Evolutionary conservation across 2,329 filamentous ascomycete species (phyloP).

Genomic region (Mariannaea sp.): DNA sequence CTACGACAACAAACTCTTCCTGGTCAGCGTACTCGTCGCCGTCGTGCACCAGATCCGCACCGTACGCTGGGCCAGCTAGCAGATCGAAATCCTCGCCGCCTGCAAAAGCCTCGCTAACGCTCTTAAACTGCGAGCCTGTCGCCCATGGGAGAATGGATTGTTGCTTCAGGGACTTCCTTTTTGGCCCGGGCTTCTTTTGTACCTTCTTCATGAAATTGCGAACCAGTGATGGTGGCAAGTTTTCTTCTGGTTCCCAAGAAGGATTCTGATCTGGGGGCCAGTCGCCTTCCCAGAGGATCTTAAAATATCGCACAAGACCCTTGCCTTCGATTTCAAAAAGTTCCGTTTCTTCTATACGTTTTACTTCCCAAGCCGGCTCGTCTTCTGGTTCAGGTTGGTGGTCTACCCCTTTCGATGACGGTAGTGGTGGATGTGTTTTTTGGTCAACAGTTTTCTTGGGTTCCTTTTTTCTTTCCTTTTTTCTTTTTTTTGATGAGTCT

Average conservation of each 20-base stretch:
- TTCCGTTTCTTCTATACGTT: slow-evolving; percentile 50
- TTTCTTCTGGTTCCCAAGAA: slow-evolving; percentile 61
- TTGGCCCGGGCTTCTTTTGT: slow-evolving; percentile 23
- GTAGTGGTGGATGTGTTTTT: not conserved
- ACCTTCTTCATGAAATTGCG: slow-evolving; percentile 45
- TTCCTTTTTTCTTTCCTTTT: slow-evolving; percentile 9
- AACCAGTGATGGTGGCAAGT: slow-evolving; percentile 51
- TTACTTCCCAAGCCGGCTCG: slow-evolving; percentile 49
- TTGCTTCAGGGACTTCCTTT: slow-evolving; percentile 29
- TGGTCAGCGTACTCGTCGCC: slow-evolving; percentile 9
- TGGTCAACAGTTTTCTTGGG: slow-evolving; percentile 4
- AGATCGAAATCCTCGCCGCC: slow-evolving; percentile 22
- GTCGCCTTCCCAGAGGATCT: slow-evolving; percentile 60
- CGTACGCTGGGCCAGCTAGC: not conserved
- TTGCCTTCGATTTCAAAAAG: slow-evolving; percentile 45
- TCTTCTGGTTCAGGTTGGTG: slow-evolving; percentile 20
- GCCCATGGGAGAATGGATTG: slow-evolving; percentile 35
- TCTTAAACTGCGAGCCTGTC: slow-evolving; percentile 31
- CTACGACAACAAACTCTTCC: slow-evolving; percentile 41
- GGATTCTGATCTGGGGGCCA: slow-evolving; percentile 62
- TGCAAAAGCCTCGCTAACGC: slow-evolving; percentile 40
- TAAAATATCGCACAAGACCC: slow-evolving; percentile 50
- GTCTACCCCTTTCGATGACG: not conserved
- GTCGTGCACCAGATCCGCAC: not conserved
- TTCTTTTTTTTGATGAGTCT: slow-evolving; percentile 12